A percentile compares a stretch with the other conserved stretches of the same genome.
Conservation (phyloP, 192 early-diverging fungal genomes). For the Piromyces finnis region DNA sequence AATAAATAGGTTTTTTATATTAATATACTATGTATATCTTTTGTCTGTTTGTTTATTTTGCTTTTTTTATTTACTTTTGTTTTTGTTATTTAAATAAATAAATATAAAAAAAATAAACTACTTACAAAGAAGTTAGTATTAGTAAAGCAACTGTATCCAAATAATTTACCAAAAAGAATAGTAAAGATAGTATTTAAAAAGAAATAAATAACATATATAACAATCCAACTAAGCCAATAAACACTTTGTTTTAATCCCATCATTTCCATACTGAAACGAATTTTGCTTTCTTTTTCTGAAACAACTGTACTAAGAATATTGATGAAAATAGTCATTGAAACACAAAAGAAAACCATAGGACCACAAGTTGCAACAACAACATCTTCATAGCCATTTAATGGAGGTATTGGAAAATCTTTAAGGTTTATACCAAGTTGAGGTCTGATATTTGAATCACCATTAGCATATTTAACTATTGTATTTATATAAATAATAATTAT, state of each 20-base stretch:
- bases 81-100: too few species aligned
- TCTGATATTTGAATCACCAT: neutral
- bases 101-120: too few species aligned
- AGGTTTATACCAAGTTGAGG: conserved; percentile 17
- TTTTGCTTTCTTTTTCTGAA: conserved; percentile 50
- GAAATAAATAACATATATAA: neutral
- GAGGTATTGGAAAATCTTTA: conserved; percentile 52
- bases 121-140: conserved; percentile 32
- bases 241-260: conserved; percentile 42
- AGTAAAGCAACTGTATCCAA: conserved; percentile 42
- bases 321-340: conserved; percentile 19
- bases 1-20: too few species aligned
- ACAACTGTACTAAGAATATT: conserved; percentile 50
- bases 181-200: conserved; percentile 10
- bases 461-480: neutral
- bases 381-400: conserved; percentile 26
- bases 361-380: conserved; percentile 36
- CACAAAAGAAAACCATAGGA: conserved; percentile 33
- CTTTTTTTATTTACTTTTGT: too few species aligned
- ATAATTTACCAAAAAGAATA: conserved; percentile 31
- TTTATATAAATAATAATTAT: neutral
- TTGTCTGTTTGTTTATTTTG: too few species aligned
- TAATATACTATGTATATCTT: too few species aligned
- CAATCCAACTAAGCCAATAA: neutral
- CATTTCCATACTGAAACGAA: conserved; percentile 55